These are phyloP conservation scores for Ascochyta rabiei DNA, from an alignment of 2,329 filamentous ascomycete species.

Conservation along the genomic window DNA sequence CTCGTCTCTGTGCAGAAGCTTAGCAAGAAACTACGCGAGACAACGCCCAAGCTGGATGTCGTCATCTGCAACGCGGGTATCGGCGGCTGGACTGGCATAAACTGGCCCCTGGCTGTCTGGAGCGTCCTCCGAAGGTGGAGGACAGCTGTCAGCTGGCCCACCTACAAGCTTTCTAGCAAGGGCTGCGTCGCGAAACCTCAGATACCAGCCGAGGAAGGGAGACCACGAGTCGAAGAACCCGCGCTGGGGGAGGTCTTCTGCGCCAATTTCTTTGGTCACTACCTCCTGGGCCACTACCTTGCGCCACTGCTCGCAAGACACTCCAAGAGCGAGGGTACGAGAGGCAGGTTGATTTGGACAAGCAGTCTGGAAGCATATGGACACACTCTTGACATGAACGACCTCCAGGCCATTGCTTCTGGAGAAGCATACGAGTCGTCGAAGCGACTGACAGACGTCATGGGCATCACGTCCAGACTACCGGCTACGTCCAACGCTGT, in stretches of 20 bases:
- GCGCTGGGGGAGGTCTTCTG: constrained; percentile 82
- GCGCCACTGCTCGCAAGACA: constrained; percentile 70
- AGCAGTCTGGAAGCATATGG: constrained; percentile 76
- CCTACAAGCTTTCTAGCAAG: constrained; percentile 70
- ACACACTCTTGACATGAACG: constrained; percentile 65
- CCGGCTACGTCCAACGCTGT: constrained; percentile 63
- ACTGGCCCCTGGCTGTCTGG: constrained; percentile 68
- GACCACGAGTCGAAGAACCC: constrained; percentile 55
- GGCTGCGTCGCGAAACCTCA: constrained; percentile 64
- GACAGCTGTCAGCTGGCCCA: constrained; percentile 75
- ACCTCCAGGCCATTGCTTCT: constrained; percentile 75
- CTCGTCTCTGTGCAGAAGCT: constrained; percentile 62
- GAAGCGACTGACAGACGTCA: constrained; percentile 84
- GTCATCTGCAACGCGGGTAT: constrained; percentile 88
- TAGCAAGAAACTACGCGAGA: constrained; percentile 58
- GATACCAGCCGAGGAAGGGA: constrained; percentile 40
- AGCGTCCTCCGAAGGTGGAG: constrained; percentile 66
- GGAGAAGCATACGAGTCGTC: constrained; percentile 78
- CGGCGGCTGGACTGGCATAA: constrained; percentile 81
- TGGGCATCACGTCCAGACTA: constrained; percentile 75
- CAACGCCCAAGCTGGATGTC: constrained; percentile 74
- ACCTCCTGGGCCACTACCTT: constrained; percentile 82
- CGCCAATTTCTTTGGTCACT: constrained; percentile 95
- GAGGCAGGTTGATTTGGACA: constrained; percentile 82
- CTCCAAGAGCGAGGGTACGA: constrained; percentile 44